Base-by-base conservation (phyloP, 2,329 filamentous ascomycete genomes). In the Hypoxylon sp. region DNA sequence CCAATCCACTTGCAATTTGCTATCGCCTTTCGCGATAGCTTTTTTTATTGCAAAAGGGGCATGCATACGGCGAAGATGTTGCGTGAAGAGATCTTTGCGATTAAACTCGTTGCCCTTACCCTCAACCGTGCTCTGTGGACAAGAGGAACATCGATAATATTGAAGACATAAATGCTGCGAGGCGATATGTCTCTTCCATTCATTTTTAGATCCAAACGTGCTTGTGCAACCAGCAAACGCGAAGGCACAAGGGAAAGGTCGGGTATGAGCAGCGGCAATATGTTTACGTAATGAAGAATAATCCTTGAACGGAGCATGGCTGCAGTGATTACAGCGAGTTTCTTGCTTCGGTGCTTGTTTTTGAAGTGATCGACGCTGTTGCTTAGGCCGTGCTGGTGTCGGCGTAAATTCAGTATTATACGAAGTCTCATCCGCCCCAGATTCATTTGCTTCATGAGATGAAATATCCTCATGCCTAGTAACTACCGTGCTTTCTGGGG, bases 31-130 rank as follows among this genome's bases (percentile, higher is more conserved):
- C 26, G 84, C 81, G 17, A 86, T 80, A 9, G 86, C 80, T 74
- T 88, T 85, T 75, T 88, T 86, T 75, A 88, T 90, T 75, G 89
- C 85, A 46, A 88, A 88, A 0, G 91, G 90, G 0, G 91, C 90
- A 75, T 99, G 96, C 95, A 98, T 98, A 51, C 95, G 92, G 13
- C 94, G 91, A 13, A 97, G 86, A 75, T 99, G 95, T 77, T 98
- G 95, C 0, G 93, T 95, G 79, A 98, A 99, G 11, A 99, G 87
- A 77, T 98, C 95, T 79, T 97, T 98, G 74, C 95, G 91, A 79
- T 98, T 98, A 81, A 98, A 98, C 78, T 91, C 89, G 68, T 84
- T 83, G 1, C 82, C 81, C 64, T 83, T 83, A 19, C 81, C 82
- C 67, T 84, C 81, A 3, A 78, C 76, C 1, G 80, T 80, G 63